Percentiles rank a stretch among this genome's conserved stretches.
These are phyloP conservation scores for Thozetella sp. DNA, from an alignment of 495 filamentous ascomycete genomes.

Conservation along the genomic window DNA sequence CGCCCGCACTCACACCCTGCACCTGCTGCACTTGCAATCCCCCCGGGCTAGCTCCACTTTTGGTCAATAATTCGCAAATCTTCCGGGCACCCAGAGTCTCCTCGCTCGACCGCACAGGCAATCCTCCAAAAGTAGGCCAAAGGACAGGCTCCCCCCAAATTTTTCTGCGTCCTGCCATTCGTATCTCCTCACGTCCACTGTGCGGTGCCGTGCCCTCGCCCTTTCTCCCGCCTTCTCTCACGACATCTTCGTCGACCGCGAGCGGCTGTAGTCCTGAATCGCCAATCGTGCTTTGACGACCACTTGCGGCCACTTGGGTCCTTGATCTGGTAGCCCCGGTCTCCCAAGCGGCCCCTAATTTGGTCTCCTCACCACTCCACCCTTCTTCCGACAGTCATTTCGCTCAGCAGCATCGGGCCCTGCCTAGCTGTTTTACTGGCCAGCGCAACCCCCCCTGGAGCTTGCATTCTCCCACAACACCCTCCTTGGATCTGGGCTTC, in stretches of 20 bases:
- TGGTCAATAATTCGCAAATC: conserved; percentile 29
- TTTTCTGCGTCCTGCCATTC: not conserved
- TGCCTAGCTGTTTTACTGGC: conserved; percentile 35
- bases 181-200: not conserved
- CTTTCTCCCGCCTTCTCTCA: not conserved
- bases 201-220: not conserved
- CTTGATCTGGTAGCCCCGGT: conserved; percentile 4
- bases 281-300: not conserved
- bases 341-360: conserved; percentile 9
- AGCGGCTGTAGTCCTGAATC: not conserved
- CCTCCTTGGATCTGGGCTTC: conserved; percentile 21
- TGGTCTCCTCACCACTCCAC: conserved; percentile 24
- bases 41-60: conserved; percentile 10
- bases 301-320: conserved; percentile 6
- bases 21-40: conserved; percentile 6
- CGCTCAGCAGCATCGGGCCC: conserved; percentile 28
- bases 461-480: conserved; percentile 27
- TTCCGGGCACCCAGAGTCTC: conserved; percentile 12
- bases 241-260: not conserved
- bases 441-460: conserved; percentile 30
- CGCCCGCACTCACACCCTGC: not conserved
- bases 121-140: conserved; percentile 7
- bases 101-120: conserved; percentile 11
- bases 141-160: too few relatives aligned
- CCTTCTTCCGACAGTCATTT: conserved; percentile 34